These are phyloP conservation scores for Linaria vulgaris DNA, from an alignment of 257 asterid species.

Conservation along the genomic window DNA sequence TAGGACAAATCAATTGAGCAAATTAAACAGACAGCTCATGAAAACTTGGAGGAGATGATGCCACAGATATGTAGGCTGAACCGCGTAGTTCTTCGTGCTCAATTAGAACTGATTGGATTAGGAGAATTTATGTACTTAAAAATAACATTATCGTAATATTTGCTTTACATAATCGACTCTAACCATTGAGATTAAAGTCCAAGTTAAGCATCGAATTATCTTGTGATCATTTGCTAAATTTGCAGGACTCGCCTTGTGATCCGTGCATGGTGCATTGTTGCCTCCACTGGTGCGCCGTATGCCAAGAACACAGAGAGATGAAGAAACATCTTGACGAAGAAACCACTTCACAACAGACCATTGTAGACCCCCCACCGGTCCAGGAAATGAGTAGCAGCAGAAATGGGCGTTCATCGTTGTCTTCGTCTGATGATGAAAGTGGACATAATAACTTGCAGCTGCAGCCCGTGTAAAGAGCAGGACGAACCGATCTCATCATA, in stretches of 20 bases:
- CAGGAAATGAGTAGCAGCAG: conserved; percentile 58
- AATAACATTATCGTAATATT: too few relatives aligned
- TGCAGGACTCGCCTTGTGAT: conserved; percentile 81
- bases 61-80: too few relatives aligned
- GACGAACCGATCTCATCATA: background rate
- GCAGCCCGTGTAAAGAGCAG: conserved; percentile 39
- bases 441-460: conserved; percentile 43
- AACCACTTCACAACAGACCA: conserved; percentile 23
- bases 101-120: too few relatives aligned
- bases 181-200: too few relatives aligned
- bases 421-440: conserved; percentile 28
- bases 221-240: background rate
- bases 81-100: too few relatives aligned
- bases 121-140: too few relatives aligned
- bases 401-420: conserved; percentile 27
- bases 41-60: too few relatives aligned
- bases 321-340: conserved; percentile 43
- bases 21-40: too few relatives aligned
- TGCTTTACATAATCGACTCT: too few relatives aligned
- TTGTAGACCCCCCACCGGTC: conserved; percentile 50
- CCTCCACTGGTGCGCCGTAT: conserved; percentile 87
- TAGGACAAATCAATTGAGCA: too few relatives aligned
- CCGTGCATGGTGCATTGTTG: conserved; percentile 85
- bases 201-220: too few relatives aligned
- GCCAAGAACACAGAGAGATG: conserved; percentile 83